A percentile compares a stretch with the other conserved stretches of the same genome.
Evolutionary conservation across 345 rosid species (phyloP).

Genomic region (Atalantia buxifolia): DNA sequence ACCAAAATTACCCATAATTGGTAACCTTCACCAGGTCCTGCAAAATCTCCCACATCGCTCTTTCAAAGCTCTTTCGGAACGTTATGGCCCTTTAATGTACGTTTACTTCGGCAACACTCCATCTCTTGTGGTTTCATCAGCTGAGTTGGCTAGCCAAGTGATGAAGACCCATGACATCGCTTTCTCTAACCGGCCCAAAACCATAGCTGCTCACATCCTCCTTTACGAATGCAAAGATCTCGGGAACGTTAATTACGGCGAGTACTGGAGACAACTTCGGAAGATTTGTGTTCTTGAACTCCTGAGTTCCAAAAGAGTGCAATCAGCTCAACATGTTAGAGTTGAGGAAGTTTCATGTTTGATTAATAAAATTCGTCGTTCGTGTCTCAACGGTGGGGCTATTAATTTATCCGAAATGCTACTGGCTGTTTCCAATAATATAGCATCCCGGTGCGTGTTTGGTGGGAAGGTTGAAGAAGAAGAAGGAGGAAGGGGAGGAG

Average conservation of each 20-base stretch:
- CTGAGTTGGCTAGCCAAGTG: conserved; percentile 20
- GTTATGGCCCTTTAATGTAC: conserved; percentile 21
- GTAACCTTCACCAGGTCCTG: conserved; percentile 25
- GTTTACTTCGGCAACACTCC: conserved; percentile 5
- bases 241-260: background rate
- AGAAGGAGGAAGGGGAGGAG: background rate
- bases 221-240: conserved; percentile 15
- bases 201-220: conserved; percentile 6
- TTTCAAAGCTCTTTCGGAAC: conserved; percentile 1
- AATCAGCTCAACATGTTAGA: conserved; percentile 16
- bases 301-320: conserved; percentile 11
- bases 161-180: conserved; percentile 19
- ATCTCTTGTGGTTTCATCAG: conserved; percentile 24
- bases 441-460: conserved; percentile 5
- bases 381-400: background rate
- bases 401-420: conserved; percentile 19
- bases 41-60: conserved; percentile 15
- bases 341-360: conserved; percentile 26
- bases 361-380: background rate
- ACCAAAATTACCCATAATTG: conserved; percentile 22
- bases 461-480: conserved; percentile 6
- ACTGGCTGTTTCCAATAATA: background rate
- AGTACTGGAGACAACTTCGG: conserved; percentile 1
- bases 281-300: background rate
- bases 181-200: conserved; percentile 4